Conservation (phyloP, 2,329 filamentous ascomycete species). For the Penicillium vulpinum region DNA sequence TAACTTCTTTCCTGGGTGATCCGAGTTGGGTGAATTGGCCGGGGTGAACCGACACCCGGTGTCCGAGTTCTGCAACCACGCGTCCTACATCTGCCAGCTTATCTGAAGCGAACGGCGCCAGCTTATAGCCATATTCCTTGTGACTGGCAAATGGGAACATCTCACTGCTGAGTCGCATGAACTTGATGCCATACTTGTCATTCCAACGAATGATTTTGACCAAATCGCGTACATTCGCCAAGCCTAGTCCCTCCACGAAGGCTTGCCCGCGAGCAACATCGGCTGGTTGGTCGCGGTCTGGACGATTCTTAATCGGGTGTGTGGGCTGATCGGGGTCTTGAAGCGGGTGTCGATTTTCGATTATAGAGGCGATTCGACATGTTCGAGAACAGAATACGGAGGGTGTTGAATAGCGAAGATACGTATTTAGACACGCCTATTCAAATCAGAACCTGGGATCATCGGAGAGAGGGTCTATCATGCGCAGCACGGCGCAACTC, state of each 20-base stretch:
- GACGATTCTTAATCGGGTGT: conserved; percentile 81
- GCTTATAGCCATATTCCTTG: conserved; percentile 77
- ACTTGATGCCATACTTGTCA: conserved; percentile 85
- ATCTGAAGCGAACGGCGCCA: conserved; percentile 79
- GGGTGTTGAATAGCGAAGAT: conserved; percentile 76
- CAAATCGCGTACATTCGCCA: conserved; percentile 81
- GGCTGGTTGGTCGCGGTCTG: conserved; percentile 69
- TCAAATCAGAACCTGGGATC: conserved; percentile 1
- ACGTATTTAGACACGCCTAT: conserved; percentile 87
- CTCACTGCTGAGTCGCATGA: conserved; percentile 87
- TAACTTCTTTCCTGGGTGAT: conserved; percentile 74
- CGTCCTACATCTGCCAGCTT: conserved; percentile 73
- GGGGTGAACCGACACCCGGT: conserved; percentile 85
- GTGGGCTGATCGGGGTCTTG: conserved; percentile 72
- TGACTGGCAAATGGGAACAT: conserved; percentile 98
- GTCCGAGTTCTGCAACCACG: conserved; percentile 74
- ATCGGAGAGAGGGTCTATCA: too few species aligned
- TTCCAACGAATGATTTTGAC: conserved; percentile 90
- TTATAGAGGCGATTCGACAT: conserved; percentile 83
- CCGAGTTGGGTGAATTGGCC: conserved; percentile 92
- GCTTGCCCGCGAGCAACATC: conserved; percentile 65
- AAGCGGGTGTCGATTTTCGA: conserved; percentile 84
- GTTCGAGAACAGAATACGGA: conserved; percentile 89
- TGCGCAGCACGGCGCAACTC: conserved; percentile 36
- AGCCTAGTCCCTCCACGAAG: conserved; percentile 74